Base-by-base conservation (phyloP, 495 filamentous ascomycete species). In the Astrocystis sublimbata region DNA sequence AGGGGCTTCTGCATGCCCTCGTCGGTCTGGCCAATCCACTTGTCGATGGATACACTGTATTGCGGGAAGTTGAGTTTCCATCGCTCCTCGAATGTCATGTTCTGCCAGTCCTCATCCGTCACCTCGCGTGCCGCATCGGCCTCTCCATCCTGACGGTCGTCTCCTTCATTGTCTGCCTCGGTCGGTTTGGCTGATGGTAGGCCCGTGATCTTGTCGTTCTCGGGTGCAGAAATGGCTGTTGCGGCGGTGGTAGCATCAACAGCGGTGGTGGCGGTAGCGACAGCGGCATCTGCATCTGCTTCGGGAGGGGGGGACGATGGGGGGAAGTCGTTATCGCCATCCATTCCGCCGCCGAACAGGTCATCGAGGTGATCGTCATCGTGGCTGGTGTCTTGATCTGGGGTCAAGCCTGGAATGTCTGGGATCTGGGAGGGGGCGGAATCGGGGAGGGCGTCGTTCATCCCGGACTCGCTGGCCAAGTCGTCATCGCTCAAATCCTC, bases 401-500 rank as follows among this genome's bases (percentile, higher is more conserved):
- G 78, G 4, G 76, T 80, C 24, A 83, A 63, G 46, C 76, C 80
- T 10, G 78, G 80, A 56, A 73, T 63, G 46, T 75, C 80, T 10
- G 78, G 80, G 58, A 73, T 63, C 65, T 84, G 75, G 10, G 67
- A 73, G 31, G 72, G 65, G 47, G 71, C 69, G 0, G 67, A 61
- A 31, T 68, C 73, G 17, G 71, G 72, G 28, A 76, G 79, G 43
- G 75, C 78, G 30, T 75, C 71, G 36, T 26, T 59, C 21, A 57
- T 64, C 15, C 58, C 75, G 35, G 70, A 68, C 43, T 75, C 74
- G 49, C 71, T 79, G 65, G 78, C 79, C 8, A 84, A 70, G 40
- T 88, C 88, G 59, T 82, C 82, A 58, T 89, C 87, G 51, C 78
- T 79, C 71, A 96, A 88, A 72, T 96, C 91, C 71, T 91, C 93